Base-by-base conservation (phyloP, 768 basidiomycete genomes). In the Lentinula sp. region DNA sequence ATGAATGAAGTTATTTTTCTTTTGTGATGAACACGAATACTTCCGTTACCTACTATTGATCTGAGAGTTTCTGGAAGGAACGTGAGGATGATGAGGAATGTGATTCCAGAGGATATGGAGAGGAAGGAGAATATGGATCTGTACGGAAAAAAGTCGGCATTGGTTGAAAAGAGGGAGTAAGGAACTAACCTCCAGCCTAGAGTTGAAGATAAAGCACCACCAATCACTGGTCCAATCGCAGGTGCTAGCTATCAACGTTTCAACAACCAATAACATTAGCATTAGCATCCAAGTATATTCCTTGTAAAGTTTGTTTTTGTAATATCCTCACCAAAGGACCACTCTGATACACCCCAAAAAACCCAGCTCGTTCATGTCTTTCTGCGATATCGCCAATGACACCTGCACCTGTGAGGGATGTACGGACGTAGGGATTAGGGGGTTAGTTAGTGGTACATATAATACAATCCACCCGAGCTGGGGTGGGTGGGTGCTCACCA, bases 321-420 rank as follows among this genome's bases (percentile, higher is more conserved):
- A n/a, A n/a, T n/a, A n/a, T n/a, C n/a, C 23, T 23, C 23, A 23
- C 23, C 23, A 23, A 23, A 23, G 87, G 85, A 0, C 87, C 88
- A 5, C 87, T 63, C 39, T 73, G 78, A 70, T 84, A 90, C 10
- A 89, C 54, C 2, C 90, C 92, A 58, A 86, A 80, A 71, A 87
- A 91, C 5, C 84, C 81, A 18, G 89, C 92, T 34, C 92, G 75
- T 72, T 93, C 90, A 43, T 81, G 79, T 0, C 82, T 84, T 3
- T 81, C 81, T 3, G 89, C 82, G 21, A 95, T 87, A 67, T 95
- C 93, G 2, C 84, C 84, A 59, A 95, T 81, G 4, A 89, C 84
- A 8, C 93, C 93, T 34, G 87, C 84, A 54, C 86, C 87, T 84
- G 65, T 4, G 53, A 55, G 6, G n/a, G n/a, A n/a, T n/a, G n/a